These are phyloP conservation scores for Aspergillus bombycis DNA, from an alignment of 2,329 filamentous ascomycete species.

Conservation along the genomic window DNA sequence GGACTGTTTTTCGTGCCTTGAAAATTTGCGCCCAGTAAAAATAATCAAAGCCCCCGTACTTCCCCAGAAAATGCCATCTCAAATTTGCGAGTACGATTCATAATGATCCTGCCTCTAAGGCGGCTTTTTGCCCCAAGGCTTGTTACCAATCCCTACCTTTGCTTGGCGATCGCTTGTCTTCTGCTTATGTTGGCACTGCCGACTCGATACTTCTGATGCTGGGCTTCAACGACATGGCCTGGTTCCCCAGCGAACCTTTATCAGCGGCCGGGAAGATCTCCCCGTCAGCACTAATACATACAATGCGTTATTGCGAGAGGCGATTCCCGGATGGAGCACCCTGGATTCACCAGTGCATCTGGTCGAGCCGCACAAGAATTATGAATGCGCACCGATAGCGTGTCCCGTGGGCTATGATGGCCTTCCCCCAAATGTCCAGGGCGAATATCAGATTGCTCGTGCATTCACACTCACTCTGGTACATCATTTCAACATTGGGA, in stretches of 20 bases:
- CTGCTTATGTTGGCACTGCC: not conserved
- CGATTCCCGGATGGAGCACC: constrained; percentile 4
- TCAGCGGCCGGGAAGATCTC: constrained; percentile 6
- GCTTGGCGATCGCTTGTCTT: not conserved
- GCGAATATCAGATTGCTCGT: constrained; percentile 7
- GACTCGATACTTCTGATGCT: constrained; percentile 8
- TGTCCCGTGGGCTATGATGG: constrained; percentile 11
- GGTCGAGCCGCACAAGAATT: constrained; percentile 5
- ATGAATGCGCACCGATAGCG: constrained; percentile 1
- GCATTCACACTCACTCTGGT: constrained; percentile 3
- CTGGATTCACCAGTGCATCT: constrained; percentile 3
- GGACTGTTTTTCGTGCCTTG: not conserved
- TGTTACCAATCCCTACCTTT: not conserved
- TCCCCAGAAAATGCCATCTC: not conserved
- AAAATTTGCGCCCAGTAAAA: not conserved
- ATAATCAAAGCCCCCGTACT: not conserved
- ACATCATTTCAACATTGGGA: not conserved
- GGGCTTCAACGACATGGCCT: constrained; percentile 14
- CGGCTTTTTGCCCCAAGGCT: not conserved
- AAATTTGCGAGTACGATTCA: not conserved
- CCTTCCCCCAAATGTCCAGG: not conserved
- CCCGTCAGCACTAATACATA: constrained; percentile 7
- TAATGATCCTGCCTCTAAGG: not conserved
- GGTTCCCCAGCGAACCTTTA: constrained; percentile 11
- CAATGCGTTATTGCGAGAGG: not conserved